Percentiles rank a stretch among this genome's conserved stretches.
These are phyloP conservation scores for Lactifluus volemus DNA, from an alignment of 768 basidiomycete genomes.

Conservation along the genomic window DNA sequence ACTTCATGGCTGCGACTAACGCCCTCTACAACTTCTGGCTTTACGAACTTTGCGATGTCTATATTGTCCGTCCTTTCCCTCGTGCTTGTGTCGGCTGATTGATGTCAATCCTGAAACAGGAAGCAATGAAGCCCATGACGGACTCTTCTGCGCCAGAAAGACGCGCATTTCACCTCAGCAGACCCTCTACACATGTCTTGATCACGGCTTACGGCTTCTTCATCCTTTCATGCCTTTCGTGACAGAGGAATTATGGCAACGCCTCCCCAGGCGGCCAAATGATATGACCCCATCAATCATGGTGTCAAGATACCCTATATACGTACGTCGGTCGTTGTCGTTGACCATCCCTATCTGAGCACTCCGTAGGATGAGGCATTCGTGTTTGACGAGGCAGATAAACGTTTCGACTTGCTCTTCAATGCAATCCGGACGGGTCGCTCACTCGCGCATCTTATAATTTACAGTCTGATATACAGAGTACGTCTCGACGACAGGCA, in stretches of 20 bases:
- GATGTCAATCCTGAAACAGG: constrained; percentile 38
- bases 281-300: constrained; percentile 85
- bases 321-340: constrained; percentile 40
- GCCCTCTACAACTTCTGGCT: constrained; percentile 92
- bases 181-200: constrained; percentile 91
- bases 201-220: constrained; percentile 78
- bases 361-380: constrained; percentile 40
- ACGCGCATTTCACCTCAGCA: constrained; percentile 83
- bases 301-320: constrained; percentile 74
- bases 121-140: constrained; percentile 98
- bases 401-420: constrained; percentile 81
- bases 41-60: constrained; percentile 98
- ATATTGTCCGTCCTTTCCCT: constrained; percentile 56
- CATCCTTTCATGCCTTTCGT: constrained; percentile 99
- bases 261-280: constrained; percentile 76
- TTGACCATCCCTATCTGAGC: background rate
- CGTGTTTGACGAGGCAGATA: constrained; percentile 63
- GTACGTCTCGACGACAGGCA: constrained; percentile 33
- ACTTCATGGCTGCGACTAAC: constrained; percentile 89
- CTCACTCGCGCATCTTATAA: constrained; percentile 87
- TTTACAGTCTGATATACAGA: constrained; percentile 75
- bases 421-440: constrained; percentile 68
- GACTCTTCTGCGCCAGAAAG: constrained; percentile 58
- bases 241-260: constrained; percentile 98
- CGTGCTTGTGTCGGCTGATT: background rate